Conservation (phyloP, 1,284 basidiomycete genomes). For the Trichosporon sp. region DNA sequence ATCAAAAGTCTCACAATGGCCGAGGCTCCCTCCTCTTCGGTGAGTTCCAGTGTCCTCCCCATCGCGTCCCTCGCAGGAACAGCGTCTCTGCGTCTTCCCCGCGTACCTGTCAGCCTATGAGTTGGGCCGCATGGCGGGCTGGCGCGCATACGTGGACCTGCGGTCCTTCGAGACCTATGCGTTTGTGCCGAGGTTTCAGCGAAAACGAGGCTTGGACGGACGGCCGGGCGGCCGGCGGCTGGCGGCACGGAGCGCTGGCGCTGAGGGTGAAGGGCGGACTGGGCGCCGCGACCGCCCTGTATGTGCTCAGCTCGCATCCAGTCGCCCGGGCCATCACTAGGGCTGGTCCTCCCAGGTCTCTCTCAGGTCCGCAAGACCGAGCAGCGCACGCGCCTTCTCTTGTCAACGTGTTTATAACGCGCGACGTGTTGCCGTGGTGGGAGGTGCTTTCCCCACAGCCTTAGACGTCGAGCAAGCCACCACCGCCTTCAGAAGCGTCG, state of each 20-base stretch:
- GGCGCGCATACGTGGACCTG: neutral
- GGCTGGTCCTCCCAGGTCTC: neutral
- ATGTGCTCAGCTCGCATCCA: conserved; percentile 2
- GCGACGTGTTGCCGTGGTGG: neutral
- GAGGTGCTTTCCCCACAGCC: neutral
- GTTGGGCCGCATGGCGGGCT: neutral
- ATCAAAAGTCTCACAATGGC: neutral
- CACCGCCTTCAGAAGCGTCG: neutral
- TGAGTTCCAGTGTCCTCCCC: neutral
- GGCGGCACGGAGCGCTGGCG: neutral
- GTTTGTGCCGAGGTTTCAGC: neutral
- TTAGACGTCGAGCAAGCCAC: neutral
- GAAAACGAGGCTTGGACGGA: neutral
- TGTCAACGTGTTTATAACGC: neutral
- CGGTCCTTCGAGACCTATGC: neutral
- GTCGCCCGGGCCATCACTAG: neutral
- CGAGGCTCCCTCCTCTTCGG: neutral
- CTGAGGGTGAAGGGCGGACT: too few species aligned
- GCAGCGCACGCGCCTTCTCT: neutral
- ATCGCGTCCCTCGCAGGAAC: neutral
- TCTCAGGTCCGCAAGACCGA: neutral
- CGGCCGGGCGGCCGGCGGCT: neutral
- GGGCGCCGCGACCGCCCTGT: neutral
- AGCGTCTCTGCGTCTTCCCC: neutral
- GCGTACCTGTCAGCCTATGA: neutral